These are phyloP conservation scores for Teunomyces pallodes DNA, from an alignment of 805 yeast species.

Conservation along the genomic window DNA sequence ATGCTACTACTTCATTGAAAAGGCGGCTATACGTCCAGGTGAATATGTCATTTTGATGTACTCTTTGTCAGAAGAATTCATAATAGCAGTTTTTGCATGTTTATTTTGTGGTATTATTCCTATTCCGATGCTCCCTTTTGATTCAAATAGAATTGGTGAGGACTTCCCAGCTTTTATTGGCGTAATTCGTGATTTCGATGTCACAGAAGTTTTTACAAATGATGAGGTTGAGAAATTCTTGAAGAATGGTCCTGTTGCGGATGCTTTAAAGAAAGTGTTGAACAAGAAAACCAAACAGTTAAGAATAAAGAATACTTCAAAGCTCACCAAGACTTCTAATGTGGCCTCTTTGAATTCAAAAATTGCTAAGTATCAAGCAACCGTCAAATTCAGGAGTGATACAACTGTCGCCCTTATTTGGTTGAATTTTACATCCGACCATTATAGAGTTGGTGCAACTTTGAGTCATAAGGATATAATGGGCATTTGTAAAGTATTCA, in stretches of 20 bases:
- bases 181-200: constrained; percentile 67
- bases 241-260: constrained; percentile 64
- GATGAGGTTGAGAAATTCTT: constrained; percentile 67
- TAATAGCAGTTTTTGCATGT: constrained; percentile 83
- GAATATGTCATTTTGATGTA: constrained; percentile 78
- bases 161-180: constrained; percentile 67
- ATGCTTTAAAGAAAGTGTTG: constrained; percentile 51
- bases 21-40: constrained; percentile 62
- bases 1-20: constrained; percentile 65
- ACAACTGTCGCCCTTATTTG: constrained; percentile 57
- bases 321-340: constrained; percentile 44
- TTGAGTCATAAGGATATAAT: constrained; percentile 62
- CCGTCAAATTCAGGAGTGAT: constrained; percentile 36
- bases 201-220: constrained; percentile 72
- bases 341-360: constrained; percentile 42
- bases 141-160: constrained; percentile 62
- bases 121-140: constrained; percentile 72
- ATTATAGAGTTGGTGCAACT: constrained; percentile 56
- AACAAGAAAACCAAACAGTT: constrained; percentile 39
- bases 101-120: constrained; percentile 76
- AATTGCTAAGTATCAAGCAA: constrained; percentile 43
- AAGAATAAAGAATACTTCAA: constrained; percentile 64
- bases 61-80: constrained; percentile 82
- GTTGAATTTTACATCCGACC: constrained; percentile 72
- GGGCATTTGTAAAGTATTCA: constrained; percentile 81